Base-by-base conservation (phyloP, 441 rosid genomes). In the Adansonia rubrostipa region DNA sequence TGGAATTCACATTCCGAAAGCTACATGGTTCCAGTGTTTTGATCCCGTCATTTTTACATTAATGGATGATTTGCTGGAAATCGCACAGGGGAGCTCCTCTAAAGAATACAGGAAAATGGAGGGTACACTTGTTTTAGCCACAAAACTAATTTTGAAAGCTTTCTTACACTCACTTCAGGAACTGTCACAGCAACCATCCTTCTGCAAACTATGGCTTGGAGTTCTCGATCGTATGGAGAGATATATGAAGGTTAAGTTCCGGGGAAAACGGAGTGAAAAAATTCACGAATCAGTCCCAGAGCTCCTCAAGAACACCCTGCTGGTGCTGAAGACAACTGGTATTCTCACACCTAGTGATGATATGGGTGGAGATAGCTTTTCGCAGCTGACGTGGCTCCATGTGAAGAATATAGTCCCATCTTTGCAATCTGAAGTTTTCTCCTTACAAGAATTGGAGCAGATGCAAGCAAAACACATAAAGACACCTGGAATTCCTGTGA, bases 151-250 rank as follows among this genome's bases (percentile, higher is more conserved):
- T 86, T 81, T 88, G 0, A 84, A 89, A 82, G 88, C 90, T 54
- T 92, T 92, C 76, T 83, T 90, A 56, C 96, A 89, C 75, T 76
- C 85, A 64, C 87, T 92, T n/a, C 84, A 81, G 70, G 88, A 88
- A 73, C 88, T 90, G 45, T 88, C 91, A 4, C 89, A 74, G 78
- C 88, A 87, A 77, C 89, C 96, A 56, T 84, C 92, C 1, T 90
- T 92, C 82, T 87, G 94, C 81, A 88, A 86, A 85, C 83, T 92
- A 24, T 92, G 96, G 96, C 79, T 89, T 15, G 92, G 92, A 50
- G 90, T 90, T 47, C 86, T 92, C 24, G 75, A 80, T 83, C 86
- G 88, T 79, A 82, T 88, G 88, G 96, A 92, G 77, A 82, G 80
- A 60, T 90, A 84, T 76, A 84, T 85, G 89, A 85, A 89, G 77